Conservation (phyloP, 2,329 filamentous ascomycete species). For the Fusarium aywerte region DNA sequence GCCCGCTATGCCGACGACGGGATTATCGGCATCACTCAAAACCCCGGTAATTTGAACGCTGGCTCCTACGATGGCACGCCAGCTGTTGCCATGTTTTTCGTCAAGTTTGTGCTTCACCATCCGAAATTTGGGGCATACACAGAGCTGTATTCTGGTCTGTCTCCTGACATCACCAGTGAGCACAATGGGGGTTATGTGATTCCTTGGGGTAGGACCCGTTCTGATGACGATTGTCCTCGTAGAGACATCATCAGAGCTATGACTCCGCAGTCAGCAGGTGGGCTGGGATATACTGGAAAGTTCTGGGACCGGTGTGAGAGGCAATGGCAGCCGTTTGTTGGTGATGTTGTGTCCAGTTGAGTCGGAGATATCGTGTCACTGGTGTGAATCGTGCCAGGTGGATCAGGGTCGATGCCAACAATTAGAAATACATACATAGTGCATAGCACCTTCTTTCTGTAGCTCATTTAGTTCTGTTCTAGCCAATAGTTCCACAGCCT, state of each 20-base stretch:
- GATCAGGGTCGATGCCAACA: too few species aligned
- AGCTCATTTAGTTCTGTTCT: too few species aligned
- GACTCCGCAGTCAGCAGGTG: neutral
- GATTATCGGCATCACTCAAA: neutral
- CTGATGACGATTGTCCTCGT: neutral
- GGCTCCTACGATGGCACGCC: neutral
- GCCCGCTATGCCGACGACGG: neutral
- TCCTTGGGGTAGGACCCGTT: neutral
- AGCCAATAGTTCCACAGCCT: too few species aligned
- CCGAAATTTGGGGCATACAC: neutral
- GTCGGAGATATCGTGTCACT: too few species aligned
- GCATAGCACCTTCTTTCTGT: too few species aligned
- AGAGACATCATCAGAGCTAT: neutral
- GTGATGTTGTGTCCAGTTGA: neutral
- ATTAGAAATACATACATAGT: too few species aligned
- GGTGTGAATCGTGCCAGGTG: too few species aligned
- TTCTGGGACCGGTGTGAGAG: neutral
- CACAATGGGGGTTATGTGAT: neutral
- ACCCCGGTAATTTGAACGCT: neutral
- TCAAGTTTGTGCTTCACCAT: neutral
- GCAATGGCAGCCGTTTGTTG: neutral
- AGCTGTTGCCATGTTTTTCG: neutral
- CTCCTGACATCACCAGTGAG: neutral
- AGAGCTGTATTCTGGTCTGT: neutral
- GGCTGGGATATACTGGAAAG: neutral